Percentiles rank a stretch among this genome's conserved stretches.
phyloP scores from a whole-genome alignment of 2,329 filamentous ascomycete genomes.

The Xylariaceae sp. region DNA sequence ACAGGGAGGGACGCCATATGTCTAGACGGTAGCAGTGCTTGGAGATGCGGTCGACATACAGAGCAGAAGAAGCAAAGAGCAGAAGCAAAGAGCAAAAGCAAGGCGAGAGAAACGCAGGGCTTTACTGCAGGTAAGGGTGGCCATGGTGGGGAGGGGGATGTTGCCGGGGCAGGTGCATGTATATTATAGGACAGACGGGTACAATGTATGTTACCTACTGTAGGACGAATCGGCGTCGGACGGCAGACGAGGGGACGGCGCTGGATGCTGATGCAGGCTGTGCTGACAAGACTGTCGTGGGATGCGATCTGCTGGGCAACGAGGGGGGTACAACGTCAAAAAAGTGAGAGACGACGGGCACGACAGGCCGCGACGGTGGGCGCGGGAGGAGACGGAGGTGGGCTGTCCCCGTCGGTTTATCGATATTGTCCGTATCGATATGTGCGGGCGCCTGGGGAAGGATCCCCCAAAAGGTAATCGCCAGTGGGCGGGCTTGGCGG shows the following conservation, averaged over 20 bases:
- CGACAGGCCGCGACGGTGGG: slow-evolving; percentile 1
- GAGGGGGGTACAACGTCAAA: slow-evolving; percentile 5
- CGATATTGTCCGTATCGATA: slow-evolving; percentile 10
- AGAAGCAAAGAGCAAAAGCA: too few relatives aligned
- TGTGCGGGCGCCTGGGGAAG: slow-evolving; percentile 1
- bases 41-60: too few relatives aligned
- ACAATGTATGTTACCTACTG: too few relatives aligned
- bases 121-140: too few relatives aligned
- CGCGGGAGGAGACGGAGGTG: not conserved
- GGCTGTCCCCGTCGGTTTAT: slow-evolving; percentile 2
- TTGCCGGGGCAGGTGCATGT: not conserved
- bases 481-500: too few relatives aligned
- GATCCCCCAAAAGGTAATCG: too few relatives aligned
- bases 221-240: too few relatives aligned
- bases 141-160: not conserved
- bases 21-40: too few relatives aligned
- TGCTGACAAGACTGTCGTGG: slow-evolving; percentile 6
- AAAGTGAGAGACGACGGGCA: slow-evolving; percentile 1
- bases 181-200: not conserved
- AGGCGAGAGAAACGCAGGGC: too few relatives aligned
- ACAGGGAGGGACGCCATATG: too few relatives aligned
- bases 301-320: slow-evolving; percentile 13
- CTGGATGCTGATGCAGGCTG: slow-evolving; percentile 1
- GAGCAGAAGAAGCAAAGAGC: too few relatives aligned
- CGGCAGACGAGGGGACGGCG: slow-evolving; percentile 4